Conservation (phyloP, 1,139 yeast species). For the Sporopachydermia cereana region DNA sequence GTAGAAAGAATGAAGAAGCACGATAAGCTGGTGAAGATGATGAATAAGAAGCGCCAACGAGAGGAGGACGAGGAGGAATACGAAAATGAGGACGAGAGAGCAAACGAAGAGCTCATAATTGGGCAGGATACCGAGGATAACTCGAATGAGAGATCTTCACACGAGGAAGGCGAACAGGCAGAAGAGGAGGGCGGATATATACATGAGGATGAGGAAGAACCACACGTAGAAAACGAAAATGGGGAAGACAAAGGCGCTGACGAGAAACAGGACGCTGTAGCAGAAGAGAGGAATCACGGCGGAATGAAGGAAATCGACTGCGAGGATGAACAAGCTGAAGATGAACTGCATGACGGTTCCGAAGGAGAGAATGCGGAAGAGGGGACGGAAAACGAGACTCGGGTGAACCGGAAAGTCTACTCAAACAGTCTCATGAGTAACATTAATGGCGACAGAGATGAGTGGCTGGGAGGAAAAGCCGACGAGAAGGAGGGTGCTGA, state of each 20-base stretch:
- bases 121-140: constrained; percentile 16
- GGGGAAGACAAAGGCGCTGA: constrained; percentile 18
- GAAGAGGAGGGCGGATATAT: constrained; percentile 13
- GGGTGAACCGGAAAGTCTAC: not conserved
- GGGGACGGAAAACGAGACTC: constrained; percentile 17
- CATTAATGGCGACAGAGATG: constrained; percentile 1
- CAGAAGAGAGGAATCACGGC: constrained; percentile 11
- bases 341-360: constrained; percentile 80
- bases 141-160: constrained; percentile 14
- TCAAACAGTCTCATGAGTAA: constrained; percentile 3
- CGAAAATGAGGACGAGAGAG: constrained; percentile 7
- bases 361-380: constrained; percentile 35
- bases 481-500: not conserved
- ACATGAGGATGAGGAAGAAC: constrained; percentile 10
- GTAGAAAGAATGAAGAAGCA: constrained; percentile 14
- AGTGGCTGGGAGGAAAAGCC: not conserved
- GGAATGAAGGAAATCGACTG: constrained; percentile 10
- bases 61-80: constrained; percentile 10
- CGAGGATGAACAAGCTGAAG: constrained; percentile 18
- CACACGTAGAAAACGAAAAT: constrained; percentile 9
- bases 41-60: constrained; percentile 10
- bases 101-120: constrained; percentile 12
- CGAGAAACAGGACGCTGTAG: constrained; percentile 10
- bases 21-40: constrained; percentile 9
- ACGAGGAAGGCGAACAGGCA: constrained; percentile 12